Base-by-base conservation (phyloP, 805 yeast genomes). In the Saccharomyces paradoxus region DNA sequence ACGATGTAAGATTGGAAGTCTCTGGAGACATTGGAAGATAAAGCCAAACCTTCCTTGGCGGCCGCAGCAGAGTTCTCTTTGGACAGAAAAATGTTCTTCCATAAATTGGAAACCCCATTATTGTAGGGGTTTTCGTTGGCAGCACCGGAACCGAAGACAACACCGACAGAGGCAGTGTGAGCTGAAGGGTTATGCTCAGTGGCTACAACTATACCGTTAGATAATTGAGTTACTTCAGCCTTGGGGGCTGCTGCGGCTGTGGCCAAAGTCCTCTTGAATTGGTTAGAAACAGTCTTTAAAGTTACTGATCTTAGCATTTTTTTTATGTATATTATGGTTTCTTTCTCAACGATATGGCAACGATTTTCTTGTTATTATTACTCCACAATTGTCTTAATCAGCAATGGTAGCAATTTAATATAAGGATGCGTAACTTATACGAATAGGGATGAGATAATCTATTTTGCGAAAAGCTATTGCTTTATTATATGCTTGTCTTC, bases 101-200 rank as follows among this genome's bases (percentile, higher is more conserved):
- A 76, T 62, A 87, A 73, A 58, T 85, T 80, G 53, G 92, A 81
- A 52, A 84, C 82, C 81, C 96, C 96, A 63, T 87, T 87, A 76
- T 83, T 85, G 81, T 82, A 86, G 48, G 88, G 77, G 73, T 84
- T 86, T 72, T 87, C 96, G 53, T 86, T 72, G 70, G 90, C 77
- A 50, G 92, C 82, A 70, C 96, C 96, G 51, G 90, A 87, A 61
- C 85, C 86, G 68, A 78, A 75, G 70, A 78, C 87, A 55, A 85
- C 72, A 71, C 94, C 92, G 61, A 85, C 77, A 41, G 89, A 77
- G 50, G 88, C 76, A 41, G 84, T 67, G 55, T 55, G 49, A 14
- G 68, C 56, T 54, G 71, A 63, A 46, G 85, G 79, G 73, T 82
- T 79, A 61, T 78, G 63, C 71, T 84, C 87, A 51, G 89, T 77